Base-by-base conservation (phyloP, 805 yeast species). In the Barnettozyma wickerhamii region DNA sequence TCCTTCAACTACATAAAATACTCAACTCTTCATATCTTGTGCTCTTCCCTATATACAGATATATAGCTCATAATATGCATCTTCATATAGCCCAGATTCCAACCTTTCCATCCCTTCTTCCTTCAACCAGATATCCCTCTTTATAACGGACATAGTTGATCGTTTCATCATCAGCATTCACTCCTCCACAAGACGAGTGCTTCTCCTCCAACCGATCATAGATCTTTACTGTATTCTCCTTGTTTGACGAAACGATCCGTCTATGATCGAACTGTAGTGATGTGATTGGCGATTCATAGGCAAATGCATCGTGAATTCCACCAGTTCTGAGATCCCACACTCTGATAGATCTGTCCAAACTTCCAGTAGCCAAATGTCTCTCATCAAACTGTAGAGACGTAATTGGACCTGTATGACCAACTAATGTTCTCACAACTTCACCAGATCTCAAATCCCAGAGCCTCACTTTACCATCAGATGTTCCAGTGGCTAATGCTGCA, bases 301-400 rank as follows among this genome's bases (percentile, higher is more conserved):
- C 77, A 59, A 77, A 77, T 1, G 82, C 77, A 51, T 79, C 81
- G 29, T 69, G 59, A 12, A 82, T 69, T 2, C 75, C 66, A 12
- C 90, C 89, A 1, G 77, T 79, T 47, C 91, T 66, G 31, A 84
- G 61, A 57, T 84, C 91, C 91, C 91, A 84, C 10, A 80, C 68
- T 41, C 87, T 67, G 4, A 82, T 69, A 18, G 81, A 75, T 37
- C 83, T 64, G 52, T 83, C 90, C 7, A 64, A 58, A 13, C 82
- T 72, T 7, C 87, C 87, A 0, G 88, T 77, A 4, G 79, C 72
- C 28, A 84, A 59, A 52, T 77, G 75, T 35, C 64, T 65, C n/a
- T 77, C 79, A 53, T 83, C 88, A 58, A 84, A 84, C 53, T 81
- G 84, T 31, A 84, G 63, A 27, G 79, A 67, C 0, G 88, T 76